Conservation (phyloP, 2,329 filamentous ascomycete species). For the Penicillium sp. region DNA sequence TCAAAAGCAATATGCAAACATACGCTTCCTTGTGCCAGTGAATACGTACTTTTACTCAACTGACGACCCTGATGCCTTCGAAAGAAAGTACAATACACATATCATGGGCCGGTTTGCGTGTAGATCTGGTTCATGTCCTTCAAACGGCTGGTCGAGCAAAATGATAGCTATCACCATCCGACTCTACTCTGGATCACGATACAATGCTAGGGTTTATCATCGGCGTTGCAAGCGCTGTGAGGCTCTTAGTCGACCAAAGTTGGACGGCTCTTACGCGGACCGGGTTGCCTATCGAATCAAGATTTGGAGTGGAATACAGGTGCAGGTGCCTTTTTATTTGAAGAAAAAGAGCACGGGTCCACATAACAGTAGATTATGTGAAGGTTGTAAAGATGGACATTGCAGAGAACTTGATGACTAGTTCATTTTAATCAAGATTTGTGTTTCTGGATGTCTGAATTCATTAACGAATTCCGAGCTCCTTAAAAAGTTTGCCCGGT, state of each 20-base stretch:
- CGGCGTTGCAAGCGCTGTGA: conserved; percentile 43
- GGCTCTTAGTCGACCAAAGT: conserved; percentile 31
- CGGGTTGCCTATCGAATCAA: conserved; percentile 46
- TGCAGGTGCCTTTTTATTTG: conserved; percentile 20
- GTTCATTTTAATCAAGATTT: not conserved
- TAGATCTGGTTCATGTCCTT: conserved; percentile 31
- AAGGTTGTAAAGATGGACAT: conserved; percentile 34
- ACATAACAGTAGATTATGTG: conserved; percentile 30
- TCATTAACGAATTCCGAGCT: too few relatives aligned
- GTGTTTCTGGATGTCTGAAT: too few relatives aligned
- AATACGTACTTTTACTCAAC: not conserved
- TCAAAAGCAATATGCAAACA: not conserved
- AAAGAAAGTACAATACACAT: conserved; percentile 38
- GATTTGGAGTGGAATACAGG: conserved; percentile 39
- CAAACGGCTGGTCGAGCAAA: conserved; percentile 42
- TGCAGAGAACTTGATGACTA: not conserved
- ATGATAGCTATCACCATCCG: conserved; percentile 46
- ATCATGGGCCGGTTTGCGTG: conserved; percentile 47
- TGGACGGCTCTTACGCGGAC: conserved; percentile 45
- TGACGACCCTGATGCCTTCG: not conserved
- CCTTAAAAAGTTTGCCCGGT: too few relatives aligned
- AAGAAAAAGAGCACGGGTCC: conserved; percentile 9
- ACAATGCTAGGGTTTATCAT: conserved; percentile 49
- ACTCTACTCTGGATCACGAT: conserved; percentile 37
- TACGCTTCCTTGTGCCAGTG: not conserved